Conservation (phyloP, 306 rosid genomes). For the Pyrus bretschneideri region DNA sequence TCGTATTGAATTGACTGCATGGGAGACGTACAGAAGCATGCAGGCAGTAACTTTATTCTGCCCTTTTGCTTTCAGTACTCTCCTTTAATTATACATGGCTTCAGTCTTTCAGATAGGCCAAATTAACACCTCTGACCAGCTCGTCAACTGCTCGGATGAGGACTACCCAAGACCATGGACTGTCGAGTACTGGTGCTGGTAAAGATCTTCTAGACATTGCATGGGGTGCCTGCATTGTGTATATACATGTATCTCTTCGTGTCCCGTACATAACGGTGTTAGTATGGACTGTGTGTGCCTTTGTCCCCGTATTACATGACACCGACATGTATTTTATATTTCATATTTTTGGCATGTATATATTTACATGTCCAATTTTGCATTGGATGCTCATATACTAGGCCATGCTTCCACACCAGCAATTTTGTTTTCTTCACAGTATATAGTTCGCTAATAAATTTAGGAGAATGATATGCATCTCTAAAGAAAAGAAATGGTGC, state of each 20-base stretch:
- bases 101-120: background rate
- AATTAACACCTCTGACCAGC: too few species aligned
- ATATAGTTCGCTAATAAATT: too few species aligned
- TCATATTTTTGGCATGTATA: background rate
- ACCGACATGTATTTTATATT: background rate
- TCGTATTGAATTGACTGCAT: constrained; percentile 5
- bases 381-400: background rate
- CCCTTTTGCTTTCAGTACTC: background rate
- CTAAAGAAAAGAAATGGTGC: too few species aligned
- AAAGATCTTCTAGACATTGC: background rate
- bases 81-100: background rate
- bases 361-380: background rate
- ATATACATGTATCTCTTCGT: background rate
- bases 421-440: background rate
- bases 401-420: background rate
- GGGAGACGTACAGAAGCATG: background rate
- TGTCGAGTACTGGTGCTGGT: background rate
- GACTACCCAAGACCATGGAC: background rate
- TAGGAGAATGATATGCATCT: too few species aligned
- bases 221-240: background rate
- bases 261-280: background rate
- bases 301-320: background rate
- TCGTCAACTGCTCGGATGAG: too few species aligned
- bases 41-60: constrained; percentile 4
- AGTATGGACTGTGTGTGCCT: background rate